A percentile compares a stretch with the other conserved stretches of the same genome.
Evolutionary conservation across 192 early-diverging fungal genomes (phyloP).

Genomic region (Backusella circina): DNA sequence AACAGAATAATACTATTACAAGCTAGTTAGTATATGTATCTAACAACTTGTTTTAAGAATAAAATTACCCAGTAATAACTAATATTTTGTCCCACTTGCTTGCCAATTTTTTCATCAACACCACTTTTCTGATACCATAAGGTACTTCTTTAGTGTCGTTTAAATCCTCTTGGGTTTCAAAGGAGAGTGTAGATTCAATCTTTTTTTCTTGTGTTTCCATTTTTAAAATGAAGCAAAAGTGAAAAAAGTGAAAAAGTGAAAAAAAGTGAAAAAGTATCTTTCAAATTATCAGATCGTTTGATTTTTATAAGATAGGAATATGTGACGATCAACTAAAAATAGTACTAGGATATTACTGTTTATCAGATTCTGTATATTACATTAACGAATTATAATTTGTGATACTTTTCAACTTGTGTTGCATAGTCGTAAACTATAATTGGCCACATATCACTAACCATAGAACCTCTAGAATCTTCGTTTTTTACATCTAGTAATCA

Average conservation of each 20-base stretch:
- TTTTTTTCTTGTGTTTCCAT: neutral
- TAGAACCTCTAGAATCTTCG: neutral
- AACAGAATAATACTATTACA: neutral
- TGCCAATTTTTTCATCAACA: neutral
- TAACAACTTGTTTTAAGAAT: neutral
- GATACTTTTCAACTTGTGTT: neutral
- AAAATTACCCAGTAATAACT: slow-evolving; percentile 8
- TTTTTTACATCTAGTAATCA: neutral
- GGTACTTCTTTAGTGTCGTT: neutral
- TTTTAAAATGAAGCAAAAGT: neutral
- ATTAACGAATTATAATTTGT: neutral
- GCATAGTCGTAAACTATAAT: neutral
- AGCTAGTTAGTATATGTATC: neutral
- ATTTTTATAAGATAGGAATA: neutral
- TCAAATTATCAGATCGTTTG: neutral
- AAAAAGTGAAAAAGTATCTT: neutral
- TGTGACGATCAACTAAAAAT: neutral
- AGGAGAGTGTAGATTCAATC: neutral
- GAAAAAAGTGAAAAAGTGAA: neutral
- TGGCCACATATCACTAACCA: neutral
- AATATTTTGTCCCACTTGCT: neutral
- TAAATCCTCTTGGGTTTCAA: neutral
- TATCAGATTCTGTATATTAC: neutral
- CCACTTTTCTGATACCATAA: slow-evolving; percentile 1
- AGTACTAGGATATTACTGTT: neutral